Percentiles rank a stretch among this genome's conserved stretches.
phyloP scores from a whole-genome alignment of 768 basidiomycete genomes.

The Tricholomella constricta region DNA sequence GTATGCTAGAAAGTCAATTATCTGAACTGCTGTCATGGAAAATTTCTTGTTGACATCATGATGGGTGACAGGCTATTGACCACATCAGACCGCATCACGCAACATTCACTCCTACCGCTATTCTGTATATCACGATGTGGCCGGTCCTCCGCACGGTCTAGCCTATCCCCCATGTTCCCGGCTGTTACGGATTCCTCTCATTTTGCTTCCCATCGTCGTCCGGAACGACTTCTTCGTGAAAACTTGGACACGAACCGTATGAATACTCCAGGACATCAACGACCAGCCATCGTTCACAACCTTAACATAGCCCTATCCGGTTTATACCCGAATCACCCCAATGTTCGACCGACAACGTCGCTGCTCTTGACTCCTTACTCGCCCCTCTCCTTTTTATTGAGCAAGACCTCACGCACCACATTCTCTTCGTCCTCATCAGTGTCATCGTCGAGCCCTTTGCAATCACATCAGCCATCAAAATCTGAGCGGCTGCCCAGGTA shows the following conservation, averaged over 20 bases:
- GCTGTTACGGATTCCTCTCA: slow-evolving; percentile 3
- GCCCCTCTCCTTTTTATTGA: not conserved
- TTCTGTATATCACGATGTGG: slow-evolving; percentile 6
- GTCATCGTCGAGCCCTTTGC: slow-evolving; percentile 2
- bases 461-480: not conserved
- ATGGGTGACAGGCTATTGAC: slow-evolving; percentile 13
- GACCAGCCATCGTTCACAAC: slow-evolving; percentile 7
- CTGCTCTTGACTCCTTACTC: not conserved
- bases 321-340: slow-evolving; percentile 7
- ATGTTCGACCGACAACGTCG: not conserved
- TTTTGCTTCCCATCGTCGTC: slow-evolving; percentile 11
- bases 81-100: too few relatives aligned
- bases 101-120: not conserved
- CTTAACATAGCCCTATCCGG: not conserved
- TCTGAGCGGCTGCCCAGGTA: not conserved
- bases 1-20: too few relatives aligned
- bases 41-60: too few relatives aligned
- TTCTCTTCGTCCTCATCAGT: not conserved
- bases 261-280: too few relatives aligned
- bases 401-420: not conserved
- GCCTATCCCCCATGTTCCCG: slow-evolving; percentile 9
- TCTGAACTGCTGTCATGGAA: too few relatives aligned
- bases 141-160: not conserved
- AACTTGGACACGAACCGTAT: not conserved
- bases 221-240: slow-evolving; percentile 11